These are phyloP conservation scores for Citrus australasica DNA, from an alignment of 345 rosid species.

Conservation along the genomic window DNA sequence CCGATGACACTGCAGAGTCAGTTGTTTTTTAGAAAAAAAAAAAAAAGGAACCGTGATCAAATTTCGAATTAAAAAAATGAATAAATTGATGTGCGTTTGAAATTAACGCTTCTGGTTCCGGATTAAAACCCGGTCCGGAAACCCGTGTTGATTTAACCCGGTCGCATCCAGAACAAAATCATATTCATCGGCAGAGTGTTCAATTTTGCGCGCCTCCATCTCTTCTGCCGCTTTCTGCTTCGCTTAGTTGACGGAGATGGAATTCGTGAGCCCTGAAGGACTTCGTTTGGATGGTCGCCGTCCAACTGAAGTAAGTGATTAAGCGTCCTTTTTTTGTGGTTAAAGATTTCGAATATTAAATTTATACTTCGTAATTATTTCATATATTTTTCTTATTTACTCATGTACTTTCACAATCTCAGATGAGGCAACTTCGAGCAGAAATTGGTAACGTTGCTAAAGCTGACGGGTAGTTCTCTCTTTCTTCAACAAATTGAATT, in stretches of 20 bases:
- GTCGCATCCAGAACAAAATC: neutral
- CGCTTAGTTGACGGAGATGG: slow-evolving; percentile 36
- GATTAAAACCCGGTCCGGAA: too few relatives aligned
- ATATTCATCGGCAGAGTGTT: neutral
- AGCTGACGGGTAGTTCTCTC: slow-evolving; percentile 66
- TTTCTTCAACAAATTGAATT: neutral
- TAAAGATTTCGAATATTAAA: neutral
- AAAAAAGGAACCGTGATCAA: too few relatives aligned
- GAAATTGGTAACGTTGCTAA: slow-evolving; percentile 70
- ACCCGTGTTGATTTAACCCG: too few relatives aligned
- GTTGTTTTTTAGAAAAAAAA: too few relatives aligned
- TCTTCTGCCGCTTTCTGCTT: neutral
- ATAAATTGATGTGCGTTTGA: too few relatives aligned
- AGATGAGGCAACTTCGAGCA: slow-evolving; percentile 95
- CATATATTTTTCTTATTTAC: too few relatives aligned
- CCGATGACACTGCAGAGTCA: too few relatives aligned
- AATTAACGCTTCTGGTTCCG: too few relatives aligned
- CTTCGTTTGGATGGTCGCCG: slow-evolving; percentile 83
- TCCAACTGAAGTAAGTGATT: slow-evolving; percentile 52
- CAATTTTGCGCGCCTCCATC: neutral
- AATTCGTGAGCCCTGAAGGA: slow-evolving; percentile 88
- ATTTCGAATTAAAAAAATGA: too few relatives aligned
- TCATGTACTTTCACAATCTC: slow-evolving; percentile 5
- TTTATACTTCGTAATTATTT: neutral
- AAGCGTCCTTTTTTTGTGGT: neutral